Evolutionary conservation across 768 basidiomycete species (phyloP), one percentile per base, ranked within the genome.

Genomic region (Mrakia frigida): DNA sequence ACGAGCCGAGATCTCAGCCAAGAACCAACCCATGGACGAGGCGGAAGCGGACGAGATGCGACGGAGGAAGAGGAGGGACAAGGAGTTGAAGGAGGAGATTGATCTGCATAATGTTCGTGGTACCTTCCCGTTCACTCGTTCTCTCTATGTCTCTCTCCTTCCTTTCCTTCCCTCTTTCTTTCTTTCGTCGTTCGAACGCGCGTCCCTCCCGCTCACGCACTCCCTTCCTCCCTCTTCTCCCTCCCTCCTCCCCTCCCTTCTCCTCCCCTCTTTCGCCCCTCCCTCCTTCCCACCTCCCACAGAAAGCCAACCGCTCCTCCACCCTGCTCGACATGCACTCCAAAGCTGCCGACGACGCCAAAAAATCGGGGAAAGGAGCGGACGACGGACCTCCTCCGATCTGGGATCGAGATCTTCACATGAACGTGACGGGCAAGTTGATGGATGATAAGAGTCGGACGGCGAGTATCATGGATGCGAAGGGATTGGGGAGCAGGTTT

Each of bases 351-450:
- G 23, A 25, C 37, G 65, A 78, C 25, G 74, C 73, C 74, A 82
- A 80, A 81, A 82, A 84, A 80, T 75, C 84, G 84, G n/a, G 37
- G 61, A 46, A 78, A 85, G 23, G 85, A 28, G n/a, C n/a, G n/a
- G 56, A 88, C 37, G 88, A 89, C 43, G 87, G 88, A 43, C 85
- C 87, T 0, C 84, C 88, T 0, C 90, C 81, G 0, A 92, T 98
- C 37, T 98, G 96, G 96, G 96, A 99, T 80, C 93, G 92, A 80
- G 85, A 89, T 50, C 86, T 94, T 39, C 93, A 96, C 83, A 97
- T 99, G 94, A 87, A 87, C 3, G 80, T 96, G 5, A 90, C 90
- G 1, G 95, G 96, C 21, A 85, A 92, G 70, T 85, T 97, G 41
- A 91, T 99, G 92, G 94, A 93, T 80, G 95, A 97, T 77, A 87